Evolutionary conservation across 768 basidiomycete species (phyloP), one percentile per base, ranked within the genome.

Genomic region (Phanerodontia chrysosporium): DNA sequence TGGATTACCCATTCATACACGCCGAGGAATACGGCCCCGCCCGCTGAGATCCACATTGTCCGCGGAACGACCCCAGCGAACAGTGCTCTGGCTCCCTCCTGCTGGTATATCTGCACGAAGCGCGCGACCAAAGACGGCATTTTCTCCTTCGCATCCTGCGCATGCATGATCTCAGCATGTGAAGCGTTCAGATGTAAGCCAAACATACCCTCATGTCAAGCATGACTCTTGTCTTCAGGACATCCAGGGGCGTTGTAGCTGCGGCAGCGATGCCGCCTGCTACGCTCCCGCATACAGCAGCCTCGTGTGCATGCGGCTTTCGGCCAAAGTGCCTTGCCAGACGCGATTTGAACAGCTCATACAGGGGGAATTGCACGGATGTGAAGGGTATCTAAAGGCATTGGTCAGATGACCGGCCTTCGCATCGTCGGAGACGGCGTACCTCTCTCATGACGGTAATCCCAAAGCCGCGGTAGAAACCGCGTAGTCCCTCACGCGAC

Each of bases 171-270:
- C 35, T 39, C 27, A 35, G 53, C 29, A 48, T 24, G 32, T 28
- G 7, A 55, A 14, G 24, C 10, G 45, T 13, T 13, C 45, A 52
- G 24, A 51, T 46, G 49, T 13, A 48, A 44, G 25, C 24, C 14
- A 14, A 21, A 71, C 83, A 55, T 64, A 95, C 95, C 67, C 87
- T 79, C 55, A 90, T 78, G 66, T 96, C 95, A 8, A 98, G 81
- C 97, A 99, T 99, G 45, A 97, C 89, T 18, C 97, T 83, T 1
- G 97, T 99, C 72, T 99, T 99, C 32, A 97, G 80, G 1, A 98
- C 97, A 67, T 99, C 97, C 29, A 99, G 77, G 1, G 97, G 97
- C 0, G 97, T 98, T 1, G 97, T 98, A 35, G 89, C 64, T 0
- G 88, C 91, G 0, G 95, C 96, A 5, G 95, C 95, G 27, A 91